These are phyloP conservation scores for Hanseniaspora jakobsenii DNA, from an alignment of 805 yeast species.

Conservation along the genomic window DNA sequence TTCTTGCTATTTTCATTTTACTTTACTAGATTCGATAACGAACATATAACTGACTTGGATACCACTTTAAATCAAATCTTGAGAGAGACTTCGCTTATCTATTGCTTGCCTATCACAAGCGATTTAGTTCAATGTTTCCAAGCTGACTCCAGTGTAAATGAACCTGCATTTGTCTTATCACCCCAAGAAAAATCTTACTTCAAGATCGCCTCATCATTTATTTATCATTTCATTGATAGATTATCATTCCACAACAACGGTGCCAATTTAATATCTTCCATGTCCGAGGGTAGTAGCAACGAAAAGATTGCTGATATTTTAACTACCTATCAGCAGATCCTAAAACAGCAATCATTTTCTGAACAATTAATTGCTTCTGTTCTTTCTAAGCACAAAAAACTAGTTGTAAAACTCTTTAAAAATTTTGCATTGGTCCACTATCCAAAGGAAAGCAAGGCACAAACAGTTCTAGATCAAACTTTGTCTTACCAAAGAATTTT, in stretches of 20 bases:
- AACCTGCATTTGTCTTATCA: constrained; percentile 36
- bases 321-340: constrained; percentile 78
- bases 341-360: constrained; percentile 87
- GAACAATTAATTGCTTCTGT: constrained; percentile 70
- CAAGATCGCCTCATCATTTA: constrained; percentile 84
- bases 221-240: constrained; percentile 87
- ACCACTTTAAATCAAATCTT: constrained; percentile 77
- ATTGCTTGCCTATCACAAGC: constrained; percentile 62
- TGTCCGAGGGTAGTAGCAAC: not conserved
- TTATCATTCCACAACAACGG: constrained; percentile 26
- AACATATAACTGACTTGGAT: constrained; percentile 33
- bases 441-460: constrained; percentile 15
- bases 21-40: constrained; percentile 48
- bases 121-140: constrained; percentile 68
- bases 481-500: constrained; percentile 76
- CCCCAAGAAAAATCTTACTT: constrained; percentile 92
- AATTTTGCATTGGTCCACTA: constrained; percentile 88
- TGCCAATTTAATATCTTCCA: constrained; percentile 1
- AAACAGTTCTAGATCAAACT: constrained; percentile 35
- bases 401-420: constrained; percentile 73
- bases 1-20: constrained; percentile 72
- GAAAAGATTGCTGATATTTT: constrained; percentile 13
- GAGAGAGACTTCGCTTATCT: constrained; percentile 85
- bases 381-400: constrained; percentile 53
- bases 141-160: constrained; percentile 40